Evolutionary conservation across 2,329 filamentous ascomycete species (phyloP), one percentile per base, ranked within the genome.

Genomic region (Talaromyces albobiverticillius): DNA sequence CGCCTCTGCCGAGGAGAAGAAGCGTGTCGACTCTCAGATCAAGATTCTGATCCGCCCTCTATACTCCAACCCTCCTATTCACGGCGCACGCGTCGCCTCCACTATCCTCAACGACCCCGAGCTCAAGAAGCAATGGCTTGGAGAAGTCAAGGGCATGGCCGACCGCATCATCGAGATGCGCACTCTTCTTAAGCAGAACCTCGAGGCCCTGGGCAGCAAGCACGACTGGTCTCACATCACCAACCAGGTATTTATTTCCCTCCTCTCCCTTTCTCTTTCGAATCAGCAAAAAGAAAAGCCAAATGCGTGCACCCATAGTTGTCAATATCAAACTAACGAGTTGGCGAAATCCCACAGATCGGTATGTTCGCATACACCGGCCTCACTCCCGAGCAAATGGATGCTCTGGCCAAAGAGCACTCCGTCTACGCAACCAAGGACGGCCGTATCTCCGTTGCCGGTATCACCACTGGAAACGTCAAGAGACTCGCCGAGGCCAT

Each of bases 331-430:
- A 40, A 16, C 36, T 40, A 40, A 40, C 16, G 9, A 38, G 14
- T 22, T 16, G n/a, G 20, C n/a, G 22, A 16, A 2, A 5, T 23
- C 25, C 14, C 6, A 8, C 59, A 83, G 84, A 99, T 99, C 68
- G 94, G 94, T 79, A 99, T 99, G 94, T 99, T 99, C 71, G 93
- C 94, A 65, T 99, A 95, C 83, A 99, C 94, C 50, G 94, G 94
- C 59, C 80, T 99, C 67, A 93, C 82, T 65, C 79, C 92, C 53
- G 87, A 93, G 77, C 89, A 96, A 79, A 96, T 97, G 90, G 88
- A 93, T 53, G 79, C 79, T 67, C 82, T 99, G 59, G 90, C 92
- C 63, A 91, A 95, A 81, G 90, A 97, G 81, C 90, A 94, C 82
- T 96, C 90, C 57, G 93, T 99, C 66, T 99, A 99, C 73, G 93